Evolutionary conservation across 164 flowering plant genomes (phyloP).

Genomic region (Malania oleifera): DNA sequence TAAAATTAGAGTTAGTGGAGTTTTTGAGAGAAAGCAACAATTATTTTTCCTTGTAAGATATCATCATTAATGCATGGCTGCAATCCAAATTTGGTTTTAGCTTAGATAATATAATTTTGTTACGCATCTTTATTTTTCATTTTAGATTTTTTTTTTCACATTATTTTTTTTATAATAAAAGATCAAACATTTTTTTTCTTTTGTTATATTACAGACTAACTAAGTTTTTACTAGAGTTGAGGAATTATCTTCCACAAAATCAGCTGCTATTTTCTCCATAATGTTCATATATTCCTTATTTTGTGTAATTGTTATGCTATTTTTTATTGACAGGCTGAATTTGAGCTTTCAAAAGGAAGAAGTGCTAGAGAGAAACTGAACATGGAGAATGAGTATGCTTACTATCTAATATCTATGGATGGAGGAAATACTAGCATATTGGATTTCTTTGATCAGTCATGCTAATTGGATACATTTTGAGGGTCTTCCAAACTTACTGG

Average conservation of each 20-base stretch:
- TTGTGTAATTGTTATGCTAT: background rate
- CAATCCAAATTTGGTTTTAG: background rate
- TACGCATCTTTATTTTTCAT: background rate
- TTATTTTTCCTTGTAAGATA: background rate
- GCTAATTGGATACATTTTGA: background rate
- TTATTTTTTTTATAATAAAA: too few species aligned
- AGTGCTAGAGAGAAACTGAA: conserved; percentile 53
- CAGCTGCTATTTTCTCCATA: too few species aligned
- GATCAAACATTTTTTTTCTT: background rate
- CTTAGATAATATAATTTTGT: background rate
- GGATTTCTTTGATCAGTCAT: background rate
- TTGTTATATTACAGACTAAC: background rate
- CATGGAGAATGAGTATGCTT: conserved; percentile 70
- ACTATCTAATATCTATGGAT: conserved; percentile 11
- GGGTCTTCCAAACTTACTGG: too few species aligned
- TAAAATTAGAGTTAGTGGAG: too few species aligned
- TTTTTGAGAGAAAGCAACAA: background rate
- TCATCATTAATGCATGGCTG: background rate
- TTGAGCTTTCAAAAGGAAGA: conserved; percentile 61
- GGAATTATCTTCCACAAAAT: too few species aligned
- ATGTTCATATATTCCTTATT: background rate
- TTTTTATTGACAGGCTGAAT: conserved; percentile 52
- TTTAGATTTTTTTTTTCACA: too few species aligned
- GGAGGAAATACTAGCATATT: background rate
- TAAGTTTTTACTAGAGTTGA: too few species aligned